Conservation (phyloP, 305 asterid species). For the Andrographis paniculata region DNA sequence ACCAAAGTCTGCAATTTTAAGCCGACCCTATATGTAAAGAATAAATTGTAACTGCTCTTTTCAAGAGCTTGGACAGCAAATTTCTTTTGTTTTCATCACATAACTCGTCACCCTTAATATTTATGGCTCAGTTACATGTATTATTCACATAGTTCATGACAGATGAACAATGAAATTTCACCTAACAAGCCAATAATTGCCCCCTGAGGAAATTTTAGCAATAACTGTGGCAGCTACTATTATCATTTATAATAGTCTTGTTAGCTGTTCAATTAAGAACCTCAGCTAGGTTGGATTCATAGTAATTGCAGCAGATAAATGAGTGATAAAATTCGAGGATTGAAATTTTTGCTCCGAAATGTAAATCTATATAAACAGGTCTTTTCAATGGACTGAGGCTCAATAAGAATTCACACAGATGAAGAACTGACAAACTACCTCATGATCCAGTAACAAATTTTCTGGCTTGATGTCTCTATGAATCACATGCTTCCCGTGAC, state of each 20-base stretch:
- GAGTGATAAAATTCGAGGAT: not conserved
- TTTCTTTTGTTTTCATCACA: no score
- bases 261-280: no score
- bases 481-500: slow-evolving; percentile 83
- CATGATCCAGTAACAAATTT: slow-evolving; percentile 85
- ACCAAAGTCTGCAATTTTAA: slow-evolving; percentile 92
- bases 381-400: not conserved
- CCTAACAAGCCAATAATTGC: not conserved
- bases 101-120: no score
- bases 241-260: no score
- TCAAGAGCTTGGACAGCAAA: not conserved
- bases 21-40: slow-evolving; percentile 57
- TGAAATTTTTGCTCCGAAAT: not conserved
- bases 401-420: not conserved
- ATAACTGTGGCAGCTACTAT: no score
- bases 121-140: no score
- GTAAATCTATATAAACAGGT: not conserved
- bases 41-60: not conserved
- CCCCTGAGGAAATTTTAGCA: not conserved
- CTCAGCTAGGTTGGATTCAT: no score
- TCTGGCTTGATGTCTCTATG: slow-evolving; percentile 98
- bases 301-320: not conserved
- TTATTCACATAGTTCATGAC: no score
- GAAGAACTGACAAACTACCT: slow-evolving; percentile 35
- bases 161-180: no score